phyloP scores from a whole-genome alignment of 768 basidiomycete species.

The Lactifluus echinatus region DNA sequence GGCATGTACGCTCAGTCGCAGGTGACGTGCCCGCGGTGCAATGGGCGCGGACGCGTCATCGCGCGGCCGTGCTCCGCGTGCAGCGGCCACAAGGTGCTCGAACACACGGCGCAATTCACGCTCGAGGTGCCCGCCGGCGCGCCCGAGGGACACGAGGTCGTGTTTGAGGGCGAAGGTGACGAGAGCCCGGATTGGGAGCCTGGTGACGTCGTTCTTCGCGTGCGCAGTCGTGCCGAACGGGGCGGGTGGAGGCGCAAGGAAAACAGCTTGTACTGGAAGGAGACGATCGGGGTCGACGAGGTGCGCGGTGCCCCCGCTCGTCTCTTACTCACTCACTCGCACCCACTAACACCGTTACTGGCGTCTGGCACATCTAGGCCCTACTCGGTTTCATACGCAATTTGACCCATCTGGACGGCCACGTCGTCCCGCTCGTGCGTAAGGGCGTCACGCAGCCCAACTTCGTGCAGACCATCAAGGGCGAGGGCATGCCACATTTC shows the following conservation, averaged over 20 bases:
- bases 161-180: constrained; percentile 95
- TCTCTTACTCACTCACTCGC: too few species aligned
- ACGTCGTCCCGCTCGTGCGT: constrained; percentile 58
- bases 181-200: constrained; percentile 95
- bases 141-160: constrained; percentile 87
- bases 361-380: constrained; percentile 43
- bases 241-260: constrained; percentile 89
- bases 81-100: constrained; percentile 68
- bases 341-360: background rate
- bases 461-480: constrained; percentile 75
- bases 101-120: constrained; percentile 73
- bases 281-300: constrained; percentile 88
- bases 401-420: constrained; percentile 87
- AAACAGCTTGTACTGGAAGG: constrained; percentile 82
- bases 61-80: constrained; percentile 77
- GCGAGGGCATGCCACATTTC: constrained; percentile 83
- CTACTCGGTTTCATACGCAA: constrained; percentile 94
- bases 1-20: constrained; percentile 93
- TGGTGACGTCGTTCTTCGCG: constrained; percentile 84
- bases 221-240: constrained; percentile 66
- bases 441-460: constrained; percentile 89
- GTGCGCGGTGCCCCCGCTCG: constrained; percentile 31
- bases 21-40: constrained; percentile 73
- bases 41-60: constrained; percentile 76
- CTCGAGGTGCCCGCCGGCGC: constrained; percentile 82